Percentiles rank a stretch among this genome's conserved stretches.
These are phyloP conservation scores for Didymella sp. DNA, from an alignment of 2,329 filamentous ascomycete genomes.

Conservation along the genomic window DNA sequence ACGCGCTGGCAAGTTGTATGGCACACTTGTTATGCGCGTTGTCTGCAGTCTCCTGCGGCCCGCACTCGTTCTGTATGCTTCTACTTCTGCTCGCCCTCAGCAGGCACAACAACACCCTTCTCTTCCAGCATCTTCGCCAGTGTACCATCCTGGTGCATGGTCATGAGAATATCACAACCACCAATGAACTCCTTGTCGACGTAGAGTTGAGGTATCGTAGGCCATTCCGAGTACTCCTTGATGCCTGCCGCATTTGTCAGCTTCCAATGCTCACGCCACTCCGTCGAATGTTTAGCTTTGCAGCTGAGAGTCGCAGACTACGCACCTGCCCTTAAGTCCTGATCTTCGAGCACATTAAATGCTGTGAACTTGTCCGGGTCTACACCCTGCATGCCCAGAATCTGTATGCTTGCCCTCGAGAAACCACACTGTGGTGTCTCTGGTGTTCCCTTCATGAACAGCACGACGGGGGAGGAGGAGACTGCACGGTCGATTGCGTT, in stretches of 20 bases:
- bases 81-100: conserved; percentile 34
- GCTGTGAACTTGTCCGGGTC: conserved; percentile 96
- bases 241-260: conserved; percentile 68
- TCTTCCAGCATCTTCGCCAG: conserved; percentile 90
- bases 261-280: not conserved
- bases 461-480: conserved; percentile 83
- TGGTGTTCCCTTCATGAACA: conserved; percentile 99
- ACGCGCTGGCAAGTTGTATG: conserved; percentile 1
- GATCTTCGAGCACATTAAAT: conserved; percentile 94
- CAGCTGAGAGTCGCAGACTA: not conserved
- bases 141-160: conserved; percentile 96
- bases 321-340: conserved; percentile 79
- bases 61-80: not conserved
- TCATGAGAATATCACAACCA: conserved; percentile 95
- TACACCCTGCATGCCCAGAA: conserved; percentile 91
- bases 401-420: conserved; percentile 92
- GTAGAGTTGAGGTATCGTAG: conserved; percentile 96
- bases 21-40: conserved; percentile 5
- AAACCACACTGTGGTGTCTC: conserved; percentile 97
- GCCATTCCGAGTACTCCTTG: conserved; percentile 99
- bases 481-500: conserved; percentile 91
- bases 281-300: not conserved
- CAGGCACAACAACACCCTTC: conserved; percentile 80
- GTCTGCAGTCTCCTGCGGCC: not conserved
- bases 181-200: conserved; percentile 95